Evolutionary conservation across 2,329 filamentous ascomycete species (phyloP), one percentile per base, ranked within the genome.

Genomic region (Leptographium flavum): DNA sequence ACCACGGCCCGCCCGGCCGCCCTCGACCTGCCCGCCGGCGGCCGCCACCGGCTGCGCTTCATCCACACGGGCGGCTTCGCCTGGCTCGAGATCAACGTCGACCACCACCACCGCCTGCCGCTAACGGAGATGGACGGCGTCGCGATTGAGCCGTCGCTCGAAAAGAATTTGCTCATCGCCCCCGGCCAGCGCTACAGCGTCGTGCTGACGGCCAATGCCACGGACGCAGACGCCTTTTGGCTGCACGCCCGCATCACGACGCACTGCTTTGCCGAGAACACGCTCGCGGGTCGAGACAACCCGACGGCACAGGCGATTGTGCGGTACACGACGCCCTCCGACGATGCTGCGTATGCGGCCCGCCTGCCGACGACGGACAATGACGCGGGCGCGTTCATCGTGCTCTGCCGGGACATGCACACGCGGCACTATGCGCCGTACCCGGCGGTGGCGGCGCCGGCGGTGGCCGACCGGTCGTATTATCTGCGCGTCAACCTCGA

Each of bases 171-270:
- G 44, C 79, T 82, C 49, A 64, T 87, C 21, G 71, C 78, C 8
- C 79, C 81, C 1, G 81, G 81, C 0, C 82, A 87, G 56, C 71
- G 83, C 14, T 86, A 84, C 54, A 82, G 79, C 53, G 67, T 81
- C 14, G 60, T 86, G 0, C 54, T 87, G 1, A 72, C 73, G 2
- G 68, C 79, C 6, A 78, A 79, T 55, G 71, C 73, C 41, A 68
- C 51, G 7, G 64, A 66, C 0, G 57, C 60, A 6, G 58, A 69
- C 15, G 64, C 74, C 8, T 86, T 79, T 55, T 81, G 81, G 63
- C 70, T 86, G 50, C 68, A 80, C 21, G 76, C 78, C 0, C 67
- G 70, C 39, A 78, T 80, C 72, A 61, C 76, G 25, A 73, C 66
- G 7, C 68, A 72, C 48, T 80, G 76, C 54, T 79, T 79, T 54